Base-by-base conservation (phyloP, 106 monocot species). In the Amphibolis antarctica region DNA sequence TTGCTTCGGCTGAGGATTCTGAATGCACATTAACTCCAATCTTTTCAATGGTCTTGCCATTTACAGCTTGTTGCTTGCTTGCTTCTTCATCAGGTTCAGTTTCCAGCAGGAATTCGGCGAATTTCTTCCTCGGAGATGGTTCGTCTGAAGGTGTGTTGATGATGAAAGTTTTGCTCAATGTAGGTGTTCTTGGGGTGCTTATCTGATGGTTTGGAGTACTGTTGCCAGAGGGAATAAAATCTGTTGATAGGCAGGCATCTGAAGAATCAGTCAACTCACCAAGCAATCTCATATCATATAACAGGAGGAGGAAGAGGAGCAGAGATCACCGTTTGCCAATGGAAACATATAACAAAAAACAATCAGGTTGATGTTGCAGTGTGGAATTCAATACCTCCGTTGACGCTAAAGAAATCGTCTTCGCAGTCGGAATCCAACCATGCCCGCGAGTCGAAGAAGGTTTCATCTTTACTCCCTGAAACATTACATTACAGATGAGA, bases 401-500 rank as follows among this genome's bases (percentile, higher is more conserved):
- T 88, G 1, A 93, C 85, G 69, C 93, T 93, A 52, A 64, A 85
- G 66, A 93, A 93, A 65, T 93, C 92, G 71, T 87, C 86, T 67
- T 93, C 93, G 36, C 80, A 78, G 52, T 88, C 93, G 20, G 88
- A 88, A 64, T 93, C 93, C 9, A 85, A 53, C 82, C 80, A 93
- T 42, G 62, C 71, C 26, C 63, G 68, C 13, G 93, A 80, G 62
- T 93, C 93, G n/a, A 85, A 93, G 74, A 88, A 93, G 3, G 31
- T 52, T 63, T 88, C 93, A 1, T 81, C 83, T 66, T 78, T 88
- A 66, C 85, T 85, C 0, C 93, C 93, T 93, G 83, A 63, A 63
- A 45, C 21, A 36, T 60, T 24, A 15, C 23, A 36, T 60, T 24
- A 15, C 23, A 64, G 42, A 42, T 7, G 31, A 27, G 4, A 29